Evolutionary conservation across 1,284 basidiomycete species (phyloP), one percentile per base, ranked within the genome.

Genomic region (Leucoagaricus sp.): DNA sequence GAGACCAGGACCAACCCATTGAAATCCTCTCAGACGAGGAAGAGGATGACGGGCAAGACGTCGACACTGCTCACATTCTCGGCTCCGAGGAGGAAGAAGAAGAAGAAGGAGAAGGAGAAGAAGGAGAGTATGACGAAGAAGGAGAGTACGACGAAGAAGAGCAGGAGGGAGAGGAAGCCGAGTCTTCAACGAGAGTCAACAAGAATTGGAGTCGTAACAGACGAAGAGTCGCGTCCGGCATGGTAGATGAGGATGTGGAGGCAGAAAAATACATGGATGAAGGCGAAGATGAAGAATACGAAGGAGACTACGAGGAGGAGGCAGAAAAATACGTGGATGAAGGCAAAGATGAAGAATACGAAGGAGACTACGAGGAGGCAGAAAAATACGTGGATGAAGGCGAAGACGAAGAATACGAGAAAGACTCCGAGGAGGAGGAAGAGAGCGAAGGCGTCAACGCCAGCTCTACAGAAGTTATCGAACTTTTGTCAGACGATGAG

Each of bases 1-100:
- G 75, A n/a, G 70, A 71, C 23, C 65, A 68, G 45, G 62, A 70
- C 31, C 71, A 79, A 48, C 81, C 81, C 9, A 83, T 84, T 55
- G 77, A 81, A 58, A 73, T 84, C 23, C 49, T 66, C 12, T 70
- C 69, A 8, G 68, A 67, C 40, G 68, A 69, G 26, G 69, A 69
- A 55, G 33, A 17, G 12, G 50, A 52, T 8, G 38, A 25, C 13
- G 46, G 29, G 49, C 13, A 13, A 29, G 49, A 31, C 46, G n/a
- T n/a, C n/a, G n/a, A n/a, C n/a, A 23, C 25, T 28, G 33, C 17
- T 15, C 40, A 50, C 38, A 50, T 61, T 33, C 38, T 60, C 17
- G 50, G 45, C 40, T 36, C 65, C 36, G 63, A 61, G 9, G 58
- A 55, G 12, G 49, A 60, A 38, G 57, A 55, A 12, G 56, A 47